Evolutionary conservation across 1,139 yeast species (phyloP).

Genomic region (Zygosaccharomyces pseudobailii): DNA sequence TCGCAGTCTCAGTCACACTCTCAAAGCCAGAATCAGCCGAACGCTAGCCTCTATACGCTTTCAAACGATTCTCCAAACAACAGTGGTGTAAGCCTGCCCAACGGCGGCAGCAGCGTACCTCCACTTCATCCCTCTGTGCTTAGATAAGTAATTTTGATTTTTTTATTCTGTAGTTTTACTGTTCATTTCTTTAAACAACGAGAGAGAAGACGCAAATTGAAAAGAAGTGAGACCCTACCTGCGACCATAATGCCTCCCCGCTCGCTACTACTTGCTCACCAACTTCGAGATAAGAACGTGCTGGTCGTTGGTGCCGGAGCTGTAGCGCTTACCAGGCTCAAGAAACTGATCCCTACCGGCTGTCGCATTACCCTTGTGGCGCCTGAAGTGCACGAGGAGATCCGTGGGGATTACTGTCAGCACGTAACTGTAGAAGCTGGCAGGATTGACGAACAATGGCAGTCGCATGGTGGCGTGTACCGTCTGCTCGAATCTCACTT

Average conservation of each 20-base stretch:
- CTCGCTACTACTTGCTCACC: slow-evolving; percentile 32
- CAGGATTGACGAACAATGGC: slow-evolving; percentile 4
- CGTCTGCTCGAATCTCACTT: slow-evolving; percentile 17
- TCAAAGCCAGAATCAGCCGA: slow-evolving; percentile 5
- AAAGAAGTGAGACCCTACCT: slow-evolving; percentile 1
- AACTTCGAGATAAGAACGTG: slow-evolving; percentile 23
- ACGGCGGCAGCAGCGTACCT: slow-evolving; percentile 12
- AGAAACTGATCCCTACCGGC: slow-evolving; percentile 31
- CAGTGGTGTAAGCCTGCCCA: slow-evolving; percentile 8
- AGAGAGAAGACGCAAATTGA: not conserved
- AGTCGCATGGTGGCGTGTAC: slow-evolving; percentile 12
- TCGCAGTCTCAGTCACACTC: slow-evolving; percentile 15
- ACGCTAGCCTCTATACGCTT: not conserved
- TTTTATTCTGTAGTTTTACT: not conserved
- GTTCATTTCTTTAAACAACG: not conserved
- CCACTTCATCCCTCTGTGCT: slow-evolving; percentile 21
- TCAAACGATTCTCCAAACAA: not conserved
- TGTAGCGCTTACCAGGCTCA: slow-evolving; percentile 30
- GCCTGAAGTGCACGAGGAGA: slow-evolving; percentile 22
- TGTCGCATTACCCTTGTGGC: slow-evolving; percentile 30
- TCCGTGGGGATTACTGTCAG: slow-evolving; percentile 12
- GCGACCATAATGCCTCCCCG: slow-evolving; percentile 9
- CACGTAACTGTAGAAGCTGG: slow-evolving; percentile 7
- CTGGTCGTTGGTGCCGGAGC: slow-evolving; percentile 34
- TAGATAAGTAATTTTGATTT: slow-evolving; percentile 7